phyloP scores from a whole-genome alignment of 2,329 filamentous ascomycete species.

The Trichoderma arundinaceum region DNA sequence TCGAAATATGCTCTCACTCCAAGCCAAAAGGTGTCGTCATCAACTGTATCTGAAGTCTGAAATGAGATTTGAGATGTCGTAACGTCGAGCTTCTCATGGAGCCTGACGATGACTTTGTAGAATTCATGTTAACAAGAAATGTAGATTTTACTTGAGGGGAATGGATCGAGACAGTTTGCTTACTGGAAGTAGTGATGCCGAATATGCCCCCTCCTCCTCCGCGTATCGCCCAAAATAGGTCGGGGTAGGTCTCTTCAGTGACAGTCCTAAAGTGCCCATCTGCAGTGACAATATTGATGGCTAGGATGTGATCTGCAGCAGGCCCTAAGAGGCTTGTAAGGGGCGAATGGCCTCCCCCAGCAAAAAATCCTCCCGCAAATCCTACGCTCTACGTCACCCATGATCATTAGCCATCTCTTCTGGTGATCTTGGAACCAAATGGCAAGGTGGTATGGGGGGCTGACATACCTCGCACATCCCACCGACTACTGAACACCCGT shows the following conservation, averaged over 20 bases:
- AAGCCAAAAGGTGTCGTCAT: neutral
- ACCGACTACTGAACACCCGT: slow-evolving; percentile 62
- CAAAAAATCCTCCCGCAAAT: slow-evolving; percentile 63
- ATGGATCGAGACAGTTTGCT: neutral
- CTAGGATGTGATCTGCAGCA: slow-evolving; percentile 56
- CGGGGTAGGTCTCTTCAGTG: slow-evolving; percentile 41
- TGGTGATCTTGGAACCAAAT: too few species aligned
- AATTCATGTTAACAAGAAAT: too few species aligned
- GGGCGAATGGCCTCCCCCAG: slow-evolving; percentile 44
- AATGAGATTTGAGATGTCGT: neutral
- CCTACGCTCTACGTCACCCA: slow-evolving; percentile 55
- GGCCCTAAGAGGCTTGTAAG: slow-evolving; percentile 47
- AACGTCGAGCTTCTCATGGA: neutral
- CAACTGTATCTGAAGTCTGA: neutral
- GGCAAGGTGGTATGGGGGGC: neutral
- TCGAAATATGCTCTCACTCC: neutral
- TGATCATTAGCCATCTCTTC: neutral
- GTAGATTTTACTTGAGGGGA: too few species aligned
- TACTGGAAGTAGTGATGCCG: slow-evolving; percentile 42
- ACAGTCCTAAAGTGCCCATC: slow-evolving; percentile 52
- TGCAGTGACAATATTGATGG: slow-evolving; percentile 55
- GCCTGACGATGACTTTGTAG: neutral
- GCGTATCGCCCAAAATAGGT: slow-evolving; percentile 57
- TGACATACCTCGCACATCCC: slow-evolving; percentile 53
- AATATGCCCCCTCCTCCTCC: slow-evolving; percentile 47